phyloP scores from a whole-genome alignment of 805 yeast genomes.

The Saccharomyces eubayanus region DNA sequence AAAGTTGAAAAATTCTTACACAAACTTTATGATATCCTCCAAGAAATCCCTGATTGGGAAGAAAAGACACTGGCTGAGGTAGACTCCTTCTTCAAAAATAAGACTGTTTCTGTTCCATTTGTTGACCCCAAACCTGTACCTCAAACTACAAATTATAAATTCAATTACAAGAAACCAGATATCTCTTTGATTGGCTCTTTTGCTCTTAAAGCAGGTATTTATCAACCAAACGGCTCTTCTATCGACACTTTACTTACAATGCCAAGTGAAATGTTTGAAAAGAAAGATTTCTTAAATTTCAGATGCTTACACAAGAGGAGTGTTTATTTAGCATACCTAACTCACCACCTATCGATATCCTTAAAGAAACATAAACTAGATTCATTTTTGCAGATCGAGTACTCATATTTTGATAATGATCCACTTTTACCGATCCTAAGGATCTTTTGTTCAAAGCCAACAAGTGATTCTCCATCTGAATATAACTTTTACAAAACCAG shows the following conservation, averaged over 20 bases:
- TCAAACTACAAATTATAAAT: conserved; percentile 55
- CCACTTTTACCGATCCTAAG: conserved; percentile 64
- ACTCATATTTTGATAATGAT: conserved; percentile 69
- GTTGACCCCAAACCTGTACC: conserved; percentile 78
- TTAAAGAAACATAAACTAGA: conserved; percentile 46
- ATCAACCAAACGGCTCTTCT: conserved; percentile 53
- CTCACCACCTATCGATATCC: conserved; percentile 50
- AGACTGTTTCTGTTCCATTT: conserved; percentile 64
- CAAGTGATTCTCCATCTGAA: conserved; percentile 20
- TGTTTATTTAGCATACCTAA: conserved; percentile 73
- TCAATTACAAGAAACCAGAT: conserved; percentile 61
- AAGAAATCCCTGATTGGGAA: conserved; percentile 50
- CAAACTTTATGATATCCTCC: conserved; percentile 59
- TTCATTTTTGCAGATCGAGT: conserved; percentile 42
- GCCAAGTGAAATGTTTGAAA: conserved; percentile 67
- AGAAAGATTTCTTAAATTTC: conserved; percentile 84
- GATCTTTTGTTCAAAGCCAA: conserved; percentile 39
- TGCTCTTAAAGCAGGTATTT: conserved; percentile 75
- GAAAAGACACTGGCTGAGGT: conserved; percentile 51
- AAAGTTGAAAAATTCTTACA: conserved; percentile 69
- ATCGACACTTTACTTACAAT: conserved; percentile 77
- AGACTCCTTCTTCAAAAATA: conserved; percentile 42
- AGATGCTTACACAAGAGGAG: conserved; percentile 86
- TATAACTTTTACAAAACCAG: conserved; percentile 60
- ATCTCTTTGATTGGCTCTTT: conserved; percentile 82